Base-by-base conservation (phyloP, 768 basidiomycete genomes). In the Coprinellus aureogranulatus region DNA sequence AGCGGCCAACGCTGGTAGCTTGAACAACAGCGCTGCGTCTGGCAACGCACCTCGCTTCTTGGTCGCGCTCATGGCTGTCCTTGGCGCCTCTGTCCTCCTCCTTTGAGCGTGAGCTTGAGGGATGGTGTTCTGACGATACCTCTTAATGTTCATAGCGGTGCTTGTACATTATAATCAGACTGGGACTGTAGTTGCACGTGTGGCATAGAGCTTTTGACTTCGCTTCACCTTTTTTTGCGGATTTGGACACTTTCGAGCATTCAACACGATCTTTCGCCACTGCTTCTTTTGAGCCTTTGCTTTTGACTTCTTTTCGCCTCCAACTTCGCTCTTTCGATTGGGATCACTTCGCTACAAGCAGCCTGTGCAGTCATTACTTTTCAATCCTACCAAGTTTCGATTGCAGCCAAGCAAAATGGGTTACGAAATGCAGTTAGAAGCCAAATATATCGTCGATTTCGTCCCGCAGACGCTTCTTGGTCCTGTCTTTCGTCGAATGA, bases 381-480 rank as follows among this genome's bases (percentile, higher is more conserved):
- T 28, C 42, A 23, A 28, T 50, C 40, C 54, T 30, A 53, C 30
- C 54, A 40, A 46, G 34, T 27, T 57, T 60, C 49, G 54, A 59
- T 63, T 62, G 27, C 30, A 52, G 22, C 4, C n/a, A n/a, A n/a
- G n/a, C n/a, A n/a, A n/a, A n/a, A 52, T 18, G 23, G 22, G n/a
- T 37, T 20, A 23, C 10, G 49, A 47, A 37, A 62, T 34, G 54
- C 59, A 51, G 58, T 59, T 44, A 74, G 54, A 70, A 75, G 0
- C 79, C 82, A 66, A 88, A 88, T 22, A 89, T 88, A n/a, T 80
- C 81, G 61, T 89, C 87, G 37, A 89, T 89, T 64, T 87, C 87
- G 61, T 89, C 79, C 54, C 62, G 72, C 42, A 67, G 69, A 58
- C 67, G 70, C 65, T 74, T 80, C 59, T 70, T 75, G 61, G 6